A percentile compares a stretch with the other conserved stretches of the same genome.
These are phyloP conservation scores for Lunularia cruciata DNA, from an alignment of 225 moss, liverwort and hornwort species.

Conservation along the genomic window DNA sequence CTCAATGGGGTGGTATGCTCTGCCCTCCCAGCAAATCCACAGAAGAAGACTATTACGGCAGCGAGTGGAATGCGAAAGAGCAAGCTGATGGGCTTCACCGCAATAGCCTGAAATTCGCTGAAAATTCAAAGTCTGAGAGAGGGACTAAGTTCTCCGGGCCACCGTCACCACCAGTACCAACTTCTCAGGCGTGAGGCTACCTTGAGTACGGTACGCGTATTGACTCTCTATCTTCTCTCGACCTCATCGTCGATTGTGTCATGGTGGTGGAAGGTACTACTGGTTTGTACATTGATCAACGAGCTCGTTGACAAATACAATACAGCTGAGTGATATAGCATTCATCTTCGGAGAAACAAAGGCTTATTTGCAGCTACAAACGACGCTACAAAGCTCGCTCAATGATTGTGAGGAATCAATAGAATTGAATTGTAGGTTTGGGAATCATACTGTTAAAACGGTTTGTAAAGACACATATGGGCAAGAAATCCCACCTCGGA, in stretches of 20 bases:
- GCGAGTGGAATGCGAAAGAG: slow-evolving; percentile 65
- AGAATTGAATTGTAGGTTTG: not conserved
- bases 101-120: slow-evolving; percentile 63
- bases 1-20: slow-evolving; percentile 79
- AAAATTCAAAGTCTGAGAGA: slow-evolving; percentile 61
- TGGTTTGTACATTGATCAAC: not conserved
- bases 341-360: not conserved
- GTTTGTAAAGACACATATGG: not conserved
- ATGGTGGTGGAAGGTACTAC: not conserved
- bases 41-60: slow-evolving; percentile 66
- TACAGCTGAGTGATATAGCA: not conserved
- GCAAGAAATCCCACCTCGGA: not conserved
- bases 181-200: not conserved
- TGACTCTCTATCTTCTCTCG: not conserved
- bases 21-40: slow-evolving; percentile 34
- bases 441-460: not conserved
- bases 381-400: too few relatives aligned
- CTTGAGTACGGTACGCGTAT: not conserved
- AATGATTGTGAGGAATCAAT: not conserved
- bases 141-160: slow-evolving; percentile 8
- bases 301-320: not conserved
- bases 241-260: not conserved
- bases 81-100: slow-evolving; percentile 54
- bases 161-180: not conserved
- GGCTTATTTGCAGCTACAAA: not conserved